Evolutionary conservation across 2,329 filamentous ascomycete genomes (phyloP), one percentile per base, ranked within the genome.

Genomic region (Talaromyces sp.): DNA sequence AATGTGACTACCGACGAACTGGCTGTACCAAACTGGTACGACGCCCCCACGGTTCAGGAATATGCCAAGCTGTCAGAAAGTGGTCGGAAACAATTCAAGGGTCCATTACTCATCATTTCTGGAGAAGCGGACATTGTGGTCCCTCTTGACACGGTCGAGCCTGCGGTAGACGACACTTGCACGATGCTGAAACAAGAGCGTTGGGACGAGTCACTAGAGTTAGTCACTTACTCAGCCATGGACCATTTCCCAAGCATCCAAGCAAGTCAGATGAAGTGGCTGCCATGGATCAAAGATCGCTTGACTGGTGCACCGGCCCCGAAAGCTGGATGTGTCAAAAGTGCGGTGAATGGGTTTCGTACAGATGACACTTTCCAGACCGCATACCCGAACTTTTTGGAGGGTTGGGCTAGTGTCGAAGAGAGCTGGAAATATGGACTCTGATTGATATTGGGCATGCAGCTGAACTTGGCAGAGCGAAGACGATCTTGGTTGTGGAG

Each of bases 241-340:
- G 45, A 59, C 15, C 62, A 59, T 40, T 64, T 64, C 22, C 62
- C 62, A 36, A 40, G 43, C 62, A 64, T 64, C 40, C 54, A 64
- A 51, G 62, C 62, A 19, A 64, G 62, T 25, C 53, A 64, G 62
- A 59, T 64, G 54, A 64, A 60, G 51, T 60, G 62, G 62, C 31
- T 64, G 25, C 43, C 62, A 5, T 64, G 62, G 62, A 59, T 64
- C 25, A 59, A 59, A 53, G 62, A 64, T 47, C 62, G 40, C 2
- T 59, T 64, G 40, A 36, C 54, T 3, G 45, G 54, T 17, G 22
- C 36, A 19, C 62, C 62, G 11, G 29, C 36, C 29, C 58, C 36
- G 4, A 47, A 45, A 47, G 19, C 36, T 17, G 51, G 61, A 58
- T 63, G 61, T 22, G 27, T 49, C 51, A 63, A 63, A 40, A 58